Evolutionary conservation across 768 basidiomycete species (phyloP).

Genomic region (Mycena capillaripes): DNA sequence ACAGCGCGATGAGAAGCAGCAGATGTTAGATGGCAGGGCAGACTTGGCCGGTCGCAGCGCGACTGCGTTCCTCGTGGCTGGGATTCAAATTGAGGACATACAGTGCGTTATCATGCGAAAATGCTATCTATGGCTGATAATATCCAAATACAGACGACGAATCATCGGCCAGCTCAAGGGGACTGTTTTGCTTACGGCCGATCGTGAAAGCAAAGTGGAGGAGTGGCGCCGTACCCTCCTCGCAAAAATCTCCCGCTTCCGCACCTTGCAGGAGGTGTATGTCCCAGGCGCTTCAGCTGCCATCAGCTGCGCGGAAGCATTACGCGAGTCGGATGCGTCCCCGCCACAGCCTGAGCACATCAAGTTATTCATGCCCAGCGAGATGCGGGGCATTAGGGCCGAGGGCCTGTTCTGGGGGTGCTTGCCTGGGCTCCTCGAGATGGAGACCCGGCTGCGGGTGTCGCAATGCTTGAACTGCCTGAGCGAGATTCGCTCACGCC

Average conservation of each 20-base stretch:
- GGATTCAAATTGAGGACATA: not conserved
- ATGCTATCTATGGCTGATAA: not conserved
- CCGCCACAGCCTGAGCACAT: not conserved
- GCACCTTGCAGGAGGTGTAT: not conserved
- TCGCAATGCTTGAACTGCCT: not conserved
- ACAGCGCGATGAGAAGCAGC: not conserved
- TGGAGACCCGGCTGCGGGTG: not conserved
- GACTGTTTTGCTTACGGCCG: not conserved
- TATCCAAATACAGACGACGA: not conserved
- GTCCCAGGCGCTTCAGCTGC: not conserved
- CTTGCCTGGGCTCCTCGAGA: not conserved
- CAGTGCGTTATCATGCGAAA: not conserved
- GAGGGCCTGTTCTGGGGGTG: not conserved
- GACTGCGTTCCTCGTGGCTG: not conserved
- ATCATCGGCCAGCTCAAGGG: not conserved
- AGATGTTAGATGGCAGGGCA: not conserved
- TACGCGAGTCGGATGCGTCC: not conserved
- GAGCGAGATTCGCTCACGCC: not conserved
- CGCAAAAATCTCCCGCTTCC: not conserved
- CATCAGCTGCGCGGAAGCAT: not conserved
- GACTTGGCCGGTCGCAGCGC: not conserved
- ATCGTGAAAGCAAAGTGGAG: conserved; percentile 2
- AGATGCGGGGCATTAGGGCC: not conserved
- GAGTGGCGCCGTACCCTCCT: not conserved
- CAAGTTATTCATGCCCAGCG: not conserved